These are phyloP conservation scores for Nymphaea colorata DNA, from an alignment of 164 flowering plant genomes.

Conservation along the genomic window DNA sequence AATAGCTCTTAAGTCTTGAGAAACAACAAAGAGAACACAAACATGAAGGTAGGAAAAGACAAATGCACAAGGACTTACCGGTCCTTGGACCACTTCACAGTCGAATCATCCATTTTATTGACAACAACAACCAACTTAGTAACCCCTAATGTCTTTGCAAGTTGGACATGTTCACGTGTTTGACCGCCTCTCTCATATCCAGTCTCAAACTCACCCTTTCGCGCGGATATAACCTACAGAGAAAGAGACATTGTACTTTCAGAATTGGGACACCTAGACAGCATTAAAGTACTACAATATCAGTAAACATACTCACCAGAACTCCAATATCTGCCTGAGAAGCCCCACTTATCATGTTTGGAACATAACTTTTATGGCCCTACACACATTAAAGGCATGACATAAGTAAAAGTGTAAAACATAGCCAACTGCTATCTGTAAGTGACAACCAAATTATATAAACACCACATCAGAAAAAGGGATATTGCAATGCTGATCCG, in stretches of 20 bases:
- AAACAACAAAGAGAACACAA: background rate
- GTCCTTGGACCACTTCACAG: conserved; percentile 89
- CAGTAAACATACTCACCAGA: conserved; percentile 36
- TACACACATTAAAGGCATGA: conserved; percentile 11
- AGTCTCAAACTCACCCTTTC: conserved; percentile 99
- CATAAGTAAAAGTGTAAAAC: background rate
- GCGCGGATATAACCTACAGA: conserved; percentile 88
- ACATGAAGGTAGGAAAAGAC: background rate
- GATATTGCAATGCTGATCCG: background rate
- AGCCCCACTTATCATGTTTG: conserved; percentile 99
- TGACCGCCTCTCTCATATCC: conserved; percentile 99
- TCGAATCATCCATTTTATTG: conserved; percentile 98
- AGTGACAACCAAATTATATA: too few species aligned
- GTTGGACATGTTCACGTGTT: conserved; percentile 98
- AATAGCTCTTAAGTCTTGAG: background rate
- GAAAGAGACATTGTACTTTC: background rate
- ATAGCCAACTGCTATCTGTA: too few species aligned
- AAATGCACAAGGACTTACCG: conserved; percentile 29
- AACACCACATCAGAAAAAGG: too few species aligned
- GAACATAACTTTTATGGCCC: conserved; percentile 99
- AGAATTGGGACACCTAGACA: background rate
- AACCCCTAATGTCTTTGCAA: conserved; percentile 97
- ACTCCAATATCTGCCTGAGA: conserved; percentile 98
- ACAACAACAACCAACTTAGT: conserved; percentile 88
- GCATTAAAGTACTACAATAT: background rate